Conservation (phyloP, 805 yeast species). For the Myxozyma vanderwaltii region DNA sequence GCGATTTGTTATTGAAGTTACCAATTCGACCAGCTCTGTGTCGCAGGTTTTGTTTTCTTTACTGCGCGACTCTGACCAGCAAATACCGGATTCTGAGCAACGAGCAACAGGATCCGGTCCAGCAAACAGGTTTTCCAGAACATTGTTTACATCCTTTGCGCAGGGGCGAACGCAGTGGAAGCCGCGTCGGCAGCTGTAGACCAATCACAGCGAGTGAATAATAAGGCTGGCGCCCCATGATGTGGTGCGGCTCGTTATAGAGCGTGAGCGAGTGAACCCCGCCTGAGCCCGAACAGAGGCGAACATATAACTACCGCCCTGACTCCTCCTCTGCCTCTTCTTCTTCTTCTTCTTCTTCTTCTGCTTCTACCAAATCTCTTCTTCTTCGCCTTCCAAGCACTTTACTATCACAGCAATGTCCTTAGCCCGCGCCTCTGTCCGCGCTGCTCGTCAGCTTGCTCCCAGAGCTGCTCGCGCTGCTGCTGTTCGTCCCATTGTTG, state of each 20-base stretch:
- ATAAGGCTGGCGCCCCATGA: constrained; percentile 5
- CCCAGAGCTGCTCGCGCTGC: constrained; percentile 15
- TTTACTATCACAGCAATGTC: background rate
- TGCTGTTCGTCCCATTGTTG: constrained; percentile 8
- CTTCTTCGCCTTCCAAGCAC: background rate
- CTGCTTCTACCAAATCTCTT: too few relatives aligned
- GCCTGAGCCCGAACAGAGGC: background rate
- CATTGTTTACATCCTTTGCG: background rate
- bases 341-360: background rate
- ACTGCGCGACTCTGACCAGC: too few relatives aligned
- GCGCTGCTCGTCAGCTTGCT: constrained; percentile 8
- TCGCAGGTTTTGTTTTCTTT: too few relatives aligned
- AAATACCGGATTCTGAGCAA: too few relatives aligned
- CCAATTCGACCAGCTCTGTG: too few relatives aligned
- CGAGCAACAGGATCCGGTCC: too few relatives aligned
- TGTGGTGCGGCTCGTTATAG: constrained; percentile 6
- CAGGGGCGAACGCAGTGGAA: background rate
- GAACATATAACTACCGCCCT: background rate
- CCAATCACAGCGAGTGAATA: constrained; percentile 4
- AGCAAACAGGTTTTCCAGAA: too few relatives aligned
- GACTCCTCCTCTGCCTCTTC: background rate
- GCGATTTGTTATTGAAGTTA: too few relatives aligned
- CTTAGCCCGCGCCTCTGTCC: constrained; percentile 11
- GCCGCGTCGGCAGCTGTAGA: background rate
- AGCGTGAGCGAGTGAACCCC: constrained; percentile 11